phyloP scores from a whole-genome alignment of 1,139 yeast genomes.

The Geotrichum klebahnii region DNA sequence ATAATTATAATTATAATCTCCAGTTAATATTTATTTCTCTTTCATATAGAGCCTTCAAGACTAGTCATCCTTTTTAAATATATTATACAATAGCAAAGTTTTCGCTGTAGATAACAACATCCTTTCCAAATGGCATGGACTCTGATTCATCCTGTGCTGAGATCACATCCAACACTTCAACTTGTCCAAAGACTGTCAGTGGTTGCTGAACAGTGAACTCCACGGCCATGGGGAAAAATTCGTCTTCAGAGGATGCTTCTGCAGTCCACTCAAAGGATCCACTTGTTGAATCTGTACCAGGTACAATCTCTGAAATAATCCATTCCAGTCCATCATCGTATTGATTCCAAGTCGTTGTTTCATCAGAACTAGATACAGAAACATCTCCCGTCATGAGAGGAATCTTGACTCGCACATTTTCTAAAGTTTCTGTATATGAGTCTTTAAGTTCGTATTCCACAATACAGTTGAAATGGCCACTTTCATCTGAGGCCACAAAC shows the following conservation, averaged over 20 bases:
- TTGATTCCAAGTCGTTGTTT: conserved; percentile 35
- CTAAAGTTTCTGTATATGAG: conserved; percentile 48
- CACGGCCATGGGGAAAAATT: conserved; percentile 82
- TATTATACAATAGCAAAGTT: conserved; percentile 52
- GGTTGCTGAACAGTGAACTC: conserved; percentile 44
- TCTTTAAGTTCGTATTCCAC: conserved; percentile 74
- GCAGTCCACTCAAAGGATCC: conserved; percentile 81
- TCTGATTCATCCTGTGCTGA: conserved; percentile 40
- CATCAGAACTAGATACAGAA: conserved; percentile 45
- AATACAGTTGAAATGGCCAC: conserved; percentile 62
- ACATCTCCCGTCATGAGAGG: conserved; percentile 61
- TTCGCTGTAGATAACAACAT: conserved; percentile 59
- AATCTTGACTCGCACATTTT: conserved; percentile 57
- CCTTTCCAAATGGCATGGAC: conserved; percentile 69
- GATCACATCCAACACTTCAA: conserved; percentile 46
- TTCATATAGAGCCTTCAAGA: too few species aligned
- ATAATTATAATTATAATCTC: too few species aligned
- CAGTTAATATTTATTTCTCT: too few species aligned
- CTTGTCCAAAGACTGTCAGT: conserved; percentile 42
- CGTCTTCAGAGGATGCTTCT: conserved; percentile 73
- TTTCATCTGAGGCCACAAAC: conserved; percentile 60
- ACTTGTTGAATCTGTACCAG: conserved; percentile 42
- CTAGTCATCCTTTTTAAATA: neutral
- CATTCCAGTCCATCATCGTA: conserved; percentile 42
- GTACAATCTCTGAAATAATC: conserved; percentile 42